These are phyloP conservation scores for Syzygium syzygioides DNA, from an alignment of 441 rosid genomes.

Conservation along the genomic window DNA sequence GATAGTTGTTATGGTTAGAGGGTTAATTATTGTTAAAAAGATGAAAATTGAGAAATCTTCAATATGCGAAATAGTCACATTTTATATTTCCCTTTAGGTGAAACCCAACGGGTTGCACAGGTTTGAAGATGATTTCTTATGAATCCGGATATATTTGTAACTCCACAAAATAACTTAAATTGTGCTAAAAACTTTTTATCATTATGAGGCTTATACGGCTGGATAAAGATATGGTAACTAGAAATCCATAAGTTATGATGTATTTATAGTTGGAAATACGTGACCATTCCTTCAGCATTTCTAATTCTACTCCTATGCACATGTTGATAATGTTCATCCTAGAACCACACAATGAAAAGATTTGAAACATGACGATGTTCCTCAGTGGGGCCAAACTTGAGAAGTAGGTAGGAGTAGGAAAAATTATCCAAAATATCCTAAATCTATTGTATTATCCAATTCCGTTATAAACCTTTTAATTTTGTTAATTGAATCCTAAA, in stretches of 20 bases:
- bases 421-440: too few species aligned
- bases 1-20: neutral
- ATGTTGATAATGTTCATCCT: neutral
- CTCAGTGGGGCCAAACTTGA: neutral
- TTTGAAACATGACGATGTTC: neutral
- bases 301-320: neutral
- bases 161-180: neutral
- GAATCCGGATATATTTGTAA: too few species aligned
- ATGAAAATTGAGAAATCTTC: neutral
- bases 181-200: neutral
- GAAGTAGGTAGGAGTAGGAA: neutral
- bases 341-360: neutral
- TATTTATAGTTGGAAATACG: neutral
- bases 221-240: neutral
- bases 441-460: too few species aligned
- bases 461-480: too few species aligned
- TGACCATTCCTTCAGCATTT: neutral
- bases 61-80: neutral
- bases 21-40: neutral
- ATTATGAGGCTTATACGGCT: neutral
- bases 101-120: neutral
- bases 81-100: neutral
- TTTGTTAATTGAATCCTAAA: too few species aligned
- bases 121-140: neutral
- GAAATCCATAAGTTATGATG: neutral